phyloP scores from a whole-genome alignment of 1,139 yeast genomes.

The Sugiyamaella sp. region DNA sequence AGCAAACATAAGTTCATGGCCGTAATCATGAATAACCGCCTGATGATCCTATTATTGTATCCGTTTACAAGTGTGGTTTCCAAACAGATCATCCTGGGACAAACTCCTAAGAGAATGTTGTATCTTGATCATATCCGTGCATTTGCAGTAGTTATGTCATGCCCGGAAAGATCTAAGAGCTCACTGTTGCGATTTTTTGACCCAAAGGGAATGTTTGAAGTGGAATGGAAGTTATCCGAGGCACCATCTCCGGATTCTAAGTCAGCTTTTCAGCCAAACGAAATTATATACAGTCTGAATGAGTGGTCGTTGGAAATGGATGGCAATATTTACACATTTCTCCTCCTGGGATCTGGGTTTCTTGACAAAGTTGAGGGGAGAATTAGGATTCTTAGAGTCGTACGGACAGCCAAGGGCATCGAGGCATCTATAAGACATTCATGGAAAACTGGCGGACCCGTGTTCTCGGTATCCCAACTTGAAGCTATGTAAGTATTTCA shows the following conservation, averaged over 20 bases:
- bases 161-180: conserved; percentile 9
- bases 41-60: conserved; percentile 46
- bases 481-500: conserved; percentile 11
- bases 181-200: conserved; percentile 25
- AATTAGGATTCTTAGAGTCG: conserved; percentile 25
- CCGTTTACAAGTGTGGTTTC: conserved; percentile 31
- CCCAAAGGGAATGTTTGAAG: conserved; percentile 38
- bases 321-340: conserved; percentile 25
- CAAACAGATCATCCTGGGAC: conserved; percentile 45
- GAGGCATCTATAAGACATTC: conserved; percentile 23
- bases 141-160: conserved; percentile 43
- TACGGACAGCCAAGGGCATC: conserved; percentile 22
- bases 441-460: conserved; percentile 36
- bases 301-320: conserved; percentile 28
- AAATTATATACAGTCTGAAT: conserved; percentile 25
- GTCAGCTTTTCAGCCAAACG: conserved; percentile 18
- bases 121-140: conserved; percentile 44
- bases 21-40: conserved; percentile 55
- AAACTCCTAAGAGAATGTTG: conserved; percentile 46
- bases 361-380: conserved; percentile 17
- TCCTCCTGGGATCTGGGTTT: conserved; percentile 28
- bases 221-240: conserved; percentile 5
- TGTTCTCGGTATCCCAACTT: conserved; percentile 33
- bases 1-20: conserved; percentile 35
- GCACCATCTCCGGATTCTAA: not conserved